A percentile compares a stretch with the other conserved stretches of the same genome.
Conservation (phyloP, 768 basidiomycete species). For the Phaeolepiota aurea region DNA sequence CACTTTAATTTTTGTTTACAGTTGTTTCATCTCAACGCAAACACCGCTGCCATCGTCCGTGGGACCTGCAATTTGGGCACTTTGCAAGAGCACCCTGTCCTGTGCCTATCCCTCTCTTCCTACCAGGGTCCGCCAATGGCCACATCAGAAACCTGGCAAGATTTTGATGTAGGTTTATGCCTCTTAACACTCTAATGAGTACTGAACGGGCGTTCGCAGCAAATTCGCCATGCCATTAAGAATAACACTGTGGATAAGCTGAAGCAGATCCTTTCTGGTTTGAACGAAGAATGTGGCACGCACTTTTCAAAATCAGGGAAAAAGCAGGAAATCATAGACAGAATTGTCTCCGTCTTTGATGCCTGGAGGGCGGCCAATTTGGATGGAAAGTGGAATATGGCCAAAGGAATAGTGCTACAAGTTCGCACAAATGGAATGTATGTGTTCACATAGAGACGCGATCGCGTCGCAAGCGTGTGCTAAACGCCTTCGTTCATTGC, state of each 20-base stretch:
- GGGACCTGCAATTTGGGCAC: slow-evolving; percentile 8
- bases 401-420: slow-evolving; percentile 57
- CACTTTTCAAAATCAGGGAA: slow-evolving; percentile 70
- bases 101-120: slow-evolving; percentile 3
- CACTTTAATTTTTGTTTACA: slow-evolving; percentile 5
- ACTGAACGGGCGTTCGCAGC: slow-evolving; percentile 25
- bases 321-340: slow-evolving; percentile 82
- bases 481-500: background rate
- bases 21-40: slow-evolving; percentile 14
- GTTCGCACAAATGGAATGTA: slow-evolving; percentile 61
- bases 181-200: slow-evolving; percentile 1
- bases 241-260: slow-evolving; percentile 80
- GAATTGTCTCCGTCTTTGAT: slow-evolving; percentile 54
- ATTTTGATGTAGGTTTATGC: slow-evolving; percentile 66
- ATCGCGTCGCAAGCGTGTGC: background rate
- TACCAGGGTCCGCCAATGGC: slow-evolving; percentile 38
- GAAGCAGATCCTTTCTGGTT: slow-evolving; percentile 69
- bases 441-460: slow-evolving; percentile 23
- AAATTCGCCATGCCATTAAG: slow-evolving; percentile 61
- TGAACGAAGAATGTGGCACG: slow-evolving; percentile 72
- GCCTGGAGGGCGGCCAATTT: slow-evolving; percentile 47
- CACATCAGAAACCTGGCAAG: slow-evolving; percentile 51
- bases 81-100: background rate
- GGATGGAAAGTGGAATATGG: slow-evolving; percentile 62
- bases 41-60: background rate